phyloP scores from a whole-genome alignment of 164 flowering plant genomes.

The Annona squamosa region DNA sequence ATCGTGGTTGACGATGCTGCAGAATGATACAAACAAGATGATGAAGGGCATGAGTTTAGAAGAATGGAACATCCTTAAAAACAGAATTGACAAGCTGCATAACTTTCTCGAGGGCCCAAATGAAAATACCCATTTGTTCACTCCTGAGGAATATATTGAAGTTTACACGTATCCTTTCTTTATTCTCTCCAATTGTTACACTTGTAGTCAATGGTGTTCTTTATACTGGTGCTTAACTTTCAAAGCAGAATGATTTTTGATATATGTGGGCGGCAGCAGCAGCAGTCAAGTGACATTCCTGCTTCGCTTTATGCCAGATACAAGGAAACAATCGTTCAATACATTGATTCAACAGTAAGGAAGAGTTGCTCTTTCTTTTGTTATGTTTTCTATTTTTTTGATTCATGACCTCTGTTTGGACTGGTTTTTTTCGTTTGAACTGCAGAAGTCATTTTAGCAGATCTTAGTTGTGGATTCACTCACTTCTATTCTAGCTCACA shows the following conservation, averaged over 20 bases:
- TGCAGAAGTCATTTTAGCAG: not conserved
- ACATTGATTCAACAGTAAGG: constrained; percentile 52
- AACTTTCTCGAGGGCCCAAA: too few species aligned
- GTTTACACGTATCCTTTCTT: too few species aligned
- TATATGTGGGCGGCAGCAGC: constrained; percentile 75
- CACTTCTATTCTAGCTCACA: not conserved
- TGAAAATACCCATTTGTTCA: too few species aligned
- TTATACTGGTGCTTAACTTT: not conserved
- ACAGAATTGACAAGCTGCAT: too few species aligned
- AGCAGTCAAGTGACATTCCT: constrained; percentile 31
- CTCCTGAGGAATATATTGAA: too few species aligned
- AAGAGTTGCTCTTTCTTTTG: not conserved
- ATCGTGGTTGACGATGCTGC: too few species aligned
- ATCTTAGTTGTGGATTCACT: not conserved
- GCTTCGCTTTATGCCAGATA: constrained; percentile 65
- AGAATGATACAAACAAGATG: too few species aligned
- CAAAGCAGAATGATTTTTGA: constrained; percentile 53
- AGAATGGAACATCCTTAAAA: too few species aligned
- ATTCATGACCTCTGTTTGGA: not conserved
- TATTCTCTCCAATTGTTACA: too few species aligned
- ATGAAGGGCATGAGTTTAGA: too few species aligned
- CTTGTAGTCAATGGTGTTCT: not conserved
- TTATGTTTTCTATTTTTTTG: too few species aligned
- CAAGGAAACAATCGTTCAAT: constrained; percentile 48
- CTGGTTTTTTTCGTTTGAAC: not conserved